Base-by-base conservation (phyloP, 2,329 filamentous ascomycete genomes). In the Colletotrichum sp. region DNA sequence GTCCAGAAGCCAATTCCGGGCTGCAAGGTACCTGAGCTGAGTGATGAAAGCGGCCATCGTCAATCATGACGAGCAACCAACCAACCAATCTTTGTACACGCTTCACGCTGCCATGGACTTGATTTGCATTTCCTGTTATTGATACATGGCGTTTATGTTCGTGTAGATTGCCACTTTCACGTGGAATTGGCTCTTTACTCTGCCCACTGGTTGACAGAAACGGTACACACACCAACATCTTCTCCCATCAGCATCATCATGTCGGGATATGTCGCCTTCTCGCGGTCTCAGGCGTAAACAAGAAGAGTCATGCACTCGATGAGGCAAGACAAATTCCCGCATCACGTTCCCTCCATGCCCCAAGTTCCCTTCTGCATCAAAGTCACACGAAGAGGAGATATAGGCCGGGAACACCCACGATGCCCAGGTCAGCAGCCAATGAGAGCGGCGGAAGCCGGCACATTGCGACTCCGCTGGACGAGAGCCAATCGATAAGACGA, bases 401-500 rank as follows among this genome's bases (percentile, higher is more conserved):
- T 3, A 48, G n/a, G 2, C 13, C n/a, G 36, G 6, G 10, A 16
- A 48, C 8, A 15, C 38, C 26, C 61, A 43, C 61, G 24, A 67
- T 28, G 34, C 38, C 24, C 3, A 38, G 34, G 52, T 43, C 28
- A 15, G 15, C 34, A 60, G 66, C 78, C 78, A 79, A 79, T 79
- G 24, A 77, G 68, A 67, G 15, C 12, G 52, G 24, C 5, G 28
- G 24, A 67, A 28, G 16, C 9, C 68, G 18, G 75, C 78, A 79
- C 78, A 79, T 67, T 72, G 55, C 68, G 55, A 24, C 43, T 75
- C 30, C 28, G 60, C 55, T 68, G 74, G 70, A 73, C 6, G 64
- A 74, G 58, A 74, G 65, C 63, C 70, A 64, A 73, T 68, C 69
- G 68, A 34, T 65, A 67, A 72, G 36, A 71, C 26, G 52, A 38